Evolutionary conservation across 2,329 filamentous ascomycete species (phyloP).

Genomic region (Fusarium nurragi): DNA sequence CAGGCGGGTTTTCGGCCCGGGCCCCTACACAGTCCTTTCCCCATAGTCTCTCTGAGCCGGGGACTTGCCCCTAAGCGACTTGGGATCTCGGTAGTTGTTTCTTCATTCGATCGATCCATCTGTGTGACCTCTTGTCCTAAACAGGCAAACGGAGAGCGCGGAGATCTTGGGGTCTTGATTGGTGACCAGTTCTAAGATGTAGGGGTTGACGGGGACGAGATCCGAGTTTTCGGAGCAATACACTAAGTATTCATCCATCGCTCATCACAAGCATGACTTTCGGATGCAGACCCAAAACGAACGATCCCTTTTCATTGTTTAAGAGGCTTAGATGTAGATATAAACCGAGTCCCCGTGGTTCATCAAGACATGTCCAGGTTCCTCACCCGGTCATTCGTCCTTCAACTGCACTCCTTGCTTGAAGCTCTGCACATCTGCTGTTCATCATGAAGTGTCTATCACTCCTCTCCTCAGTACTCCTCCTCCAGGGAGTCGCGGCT

Average conservation of each 20-base stretch:
- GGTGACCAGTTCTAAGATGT: not conserved
- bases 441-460: constrained; percentile 19
- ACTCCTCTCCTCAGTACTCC: constrained; percentile 12
- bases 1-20: constrained; percentile 11
- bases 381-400: not conserved
- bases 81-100: constrained; percentile 16
- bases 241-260: not conserved
- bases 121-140: not conserved
- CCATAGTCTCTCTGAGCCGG: not conserved
- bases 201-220: not conserved
- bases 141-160: constrained; percentile 15
- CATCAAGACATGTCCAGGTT: not conserved
- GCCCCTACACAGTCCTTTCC: not conserved
- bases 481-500: constrained; percentile 32
- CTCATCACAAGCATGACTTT: not conserved
- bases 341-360: constrained; percentile 3
- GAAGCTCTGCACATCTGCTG: not conserved
- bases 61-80: not conserved
- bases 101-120: not conserved
- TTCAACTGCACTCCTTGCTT: not conserved
- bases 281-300: constrained; percentile 2
- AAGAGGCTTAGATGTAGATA: constrained; percentile 3
- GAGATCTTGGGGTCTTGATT: constrained; percentile 25
- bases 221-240: not conserved
- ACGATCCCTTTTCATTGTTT: constrained; percentile 3